Evolutionary conservation across 169 alveolate species (phyloP).

Genomic region (Prorocentrum cordatum): DNA sequence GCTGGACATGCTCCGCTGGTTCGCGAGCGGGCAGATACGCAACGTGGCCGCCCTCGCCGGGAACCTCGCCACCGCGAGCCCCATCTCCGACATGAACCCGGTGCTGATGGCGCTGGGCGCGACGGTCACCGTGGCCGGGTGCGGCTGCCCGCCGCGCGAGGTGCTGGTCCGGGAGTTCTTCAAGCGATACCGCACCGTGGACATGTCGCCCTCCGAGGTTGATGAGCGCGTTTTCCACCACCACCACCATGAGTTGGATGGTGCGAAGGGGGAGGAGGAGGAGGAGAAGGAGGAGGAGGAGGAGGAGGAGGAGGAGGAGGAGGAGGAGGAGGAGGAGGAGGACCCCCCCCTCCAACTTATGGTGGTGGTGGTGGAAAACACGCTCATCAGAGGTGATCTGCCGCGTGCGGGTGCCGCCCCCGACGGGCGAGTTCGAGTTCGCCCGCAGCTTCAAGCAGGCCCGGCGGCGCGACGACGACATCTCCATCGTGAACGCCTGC

Average conservation of each 20-base stretch:
- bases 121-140: neutral
- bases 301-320: too few species aligned
- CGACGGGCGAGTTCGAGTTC: constrained; percentile 5
- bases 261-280: too few species aligned
- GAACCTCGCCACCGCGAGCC: constrained; percentile 60
- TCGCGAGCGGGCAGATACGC: constrained; percentile 60
- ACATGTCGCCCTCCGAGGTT: neutral
- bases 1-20: constrained; percentile 51
- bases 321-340: too few species aligned
- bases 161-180: constrained; percentile 11
- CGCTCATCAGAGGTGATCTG: too few species aligned
- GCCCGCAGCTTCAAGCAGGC: constrained; percentile 26
- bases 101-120: constrained; percentile 39
- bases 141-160: neutral
- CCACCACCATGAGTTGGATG: too few species aligned
- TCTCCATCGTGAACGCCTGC: constrained; percentile 15
- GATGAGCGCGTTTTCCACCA: neutral
- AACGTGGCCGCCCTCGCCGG: constrained; percentile 55
- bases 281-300: too few species aligned
- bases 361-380: too few species aligned
- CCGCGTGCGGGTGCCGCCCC: constrained; percentile 1
- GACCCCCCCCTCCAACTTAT: too few species aligned
- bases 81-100: constrained; percentile 64
- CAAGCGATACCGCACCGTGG: constrained; percentile 22
- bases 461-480: constrained; percentile 8